Evolutionary conservation across 179 eudicot genomes (phyloP), one percentile per base, ranked within the genome.

Genomic region (Patellifolia procumbens): DNA sequence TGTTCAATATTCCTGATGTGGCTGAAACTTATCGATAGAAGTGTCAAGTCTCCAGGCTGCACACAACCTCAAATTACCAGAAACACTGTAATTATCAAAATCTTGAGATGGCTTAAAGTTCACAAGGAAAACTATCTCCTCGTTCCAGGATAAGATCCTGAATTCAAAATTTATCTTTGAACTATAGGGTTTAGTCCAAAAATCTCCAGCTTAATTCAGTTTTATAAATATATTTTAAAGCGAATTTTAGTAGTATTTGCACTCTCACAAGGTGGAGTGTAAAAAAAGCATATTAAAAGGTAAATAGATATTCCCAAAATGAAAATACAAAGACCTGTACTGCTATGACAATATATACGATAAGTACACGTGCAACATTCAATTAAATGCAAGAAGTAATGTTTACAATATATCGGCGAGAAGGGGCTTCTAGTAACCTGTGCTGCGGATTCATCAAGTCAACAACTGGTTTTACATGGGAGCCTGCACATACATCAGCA

Each of bases 391-490:
- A 67, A 72, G 13, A 42, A 39, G 22, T 48, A 68, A 20, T 34
- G 72, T 17, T 43, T 39, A 28, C 43, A 76, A 74, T 3, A 8
- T 72, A 66, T 62, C 7, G 39, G 59, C 2, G 45, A 43, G 53
- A 34, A 16, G 32, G 29, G 46, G 28, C 52, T 2, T 11, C 17
- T 13, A 66, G 70, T 37, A 45, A 92, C 98, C 86, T 91, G 82
- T 90, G 93, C 46, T 94, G 98, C 73, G 97, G 98, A 86, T 91
- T 94, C 81, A 81, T 84, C 84, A 94, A 81, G 79, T 90, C 91
- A 69, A 94, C 80, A 31, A 86, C 82, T 26, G 97, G 93, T 79
- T 90, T 86, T 85, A 88, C 73, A 74, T 78, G 74, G 84, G 82
- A 63, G 72, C 90, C 98, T 91, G 88, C 74, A 69, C 86, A 75